Base-by-base conservation (phyloP, 2,329 filamentous ascomycete genomes). In the Calonectria crousiana region DNA sequence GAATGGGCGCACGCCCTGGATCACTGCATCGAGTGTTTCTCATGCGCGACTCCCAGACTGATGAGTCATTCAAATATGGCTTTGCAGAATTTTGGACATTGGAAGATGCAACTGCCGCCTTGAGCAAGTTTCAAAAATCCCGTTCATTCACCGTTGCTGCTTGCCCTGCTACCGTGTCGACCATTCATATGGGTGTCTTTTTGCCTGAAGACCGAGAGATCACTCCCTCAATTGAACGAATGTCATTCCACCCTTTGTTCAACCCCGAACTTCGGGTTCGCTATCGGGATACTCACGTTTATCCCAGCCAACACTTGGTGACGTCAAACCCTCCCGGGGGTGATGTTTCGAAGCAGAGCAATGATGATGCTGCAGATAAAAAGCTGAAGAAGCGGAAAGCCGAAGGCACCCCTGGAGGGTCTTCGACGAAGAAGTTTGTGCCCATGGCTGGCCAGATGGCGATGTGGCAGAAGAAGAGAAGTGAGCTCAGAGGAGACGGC, bases 181-280 rank as follows among this genome's bases (percentile, higher is more conserved):
- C 94, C 78, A 95, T 96, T 49, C 95, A 97, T 77, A 91, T 94
- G n/a, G 95, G 95, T 6, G 94, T 97, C 3, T 97, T 97, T 80
- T 91, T 96, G 16, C 94, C 94, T 0, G 93, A 94, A 53, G 88
- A 93, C 64, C 90, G 92, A 66, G 88, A 89, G 10, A 72, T 87
- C 1, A 88, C 88, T 6, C 86, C 89, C 0, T 89, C 89, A 23
- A 90, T 88, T n/a, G 89, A 91, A 18, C 88, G 86, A 58, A 92
- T 92, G 81, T 93, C 93, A 0, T 96, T 96, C 80, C 88, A 89
- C 38, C 93, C 94, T 2, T 87, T 95, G 2, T 92, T 91, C 77
- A 95, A 95, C 78, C 88, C 92, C 1, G 87, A 89, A 0, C 84
- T 94, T 72, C 91, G 92, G 74, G 88, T 96, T 52, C 92, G 92